These are phyloP conservation scores for Chaetomiaceae sp. DNA, from an alignment of 2,329 filamentous ascomycete genomes.

Conservation along the genomic window DNA sequence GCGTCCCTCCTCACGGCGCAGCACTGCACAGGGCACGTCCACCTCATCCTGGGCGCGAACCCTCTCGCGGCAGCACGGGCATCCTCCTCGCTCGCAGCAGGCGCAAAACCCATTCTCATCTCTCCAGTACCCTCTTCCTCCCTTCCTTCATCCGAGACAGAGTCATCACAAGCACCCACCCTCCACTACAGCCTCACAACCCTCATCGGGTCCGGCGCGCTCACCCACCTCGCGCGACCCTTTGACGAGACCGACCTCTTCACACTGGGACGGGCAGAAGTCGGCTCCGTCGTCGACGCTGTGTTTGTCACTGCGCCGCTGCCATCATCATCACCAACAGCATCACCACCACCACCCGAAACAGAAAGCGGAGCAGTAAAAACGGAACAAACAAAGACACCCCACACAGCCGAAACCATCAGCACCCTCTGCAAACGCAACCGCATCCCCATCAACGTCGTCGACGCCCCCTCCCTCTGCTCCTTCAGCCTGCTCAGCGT, in stretches of 20 bases:
- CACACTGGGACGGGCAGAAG: slow-evolving; percentile 72
- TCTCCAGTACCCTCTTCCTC: slow-evolving; percentile 50
- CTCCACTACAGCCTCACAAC: slow-evolving; percentile 55
- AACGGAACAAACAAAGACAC: too few species aligned
- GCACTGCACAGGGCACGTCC: slow-evolving; percentile 65
- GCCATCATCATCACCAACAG: slow-evolving; percentile 29
- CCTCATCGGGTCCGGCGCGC: slow-evolving; percentile 60
- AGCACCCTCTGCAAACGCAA: slow-evolving; percentile 62
- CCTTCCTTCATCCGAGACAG: not conserved
- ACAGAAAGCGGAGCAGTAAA: too few species aligned
- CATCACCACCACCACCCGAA: not conserved
- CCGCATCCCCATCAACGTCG: slow-evolving; percentile 88
- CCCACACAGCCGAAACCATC: not conserved
- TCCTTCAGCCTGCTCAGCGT: slow-evolving; percentile 87
- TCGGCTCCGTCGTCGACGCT: slow-evolving; percentile 75
- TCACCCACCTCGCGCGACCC: slow-evolving; percentile 59
- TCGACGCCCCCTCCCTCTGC: slow-evolving; percentile 80
- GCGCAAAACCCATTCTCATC: slow-evolving; percentile 75
- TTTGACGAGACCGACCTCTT: slow-evolving; percentile 71
- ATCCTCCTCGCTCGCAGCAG: slow-evolving; percentile 71
- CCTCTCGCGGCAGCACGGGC: slow-evolving; percentile 83
- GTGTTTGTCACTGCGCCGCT: slow-evolving; percentile 76
- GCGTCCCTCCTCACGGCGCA: slow-evolving; percentile 63
- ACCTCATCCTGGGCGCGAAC: slow-evolving; percentile 82
- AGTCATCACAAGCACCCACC: slow-evolving; percentile 29